Percentiles rank a stretch among this genome's conserved stretches.
Evolutionary conservation across 495 filamentous ascomycete genomes (phyloP).

Genomic region (Talaromyces nanjingensis): DNA sequence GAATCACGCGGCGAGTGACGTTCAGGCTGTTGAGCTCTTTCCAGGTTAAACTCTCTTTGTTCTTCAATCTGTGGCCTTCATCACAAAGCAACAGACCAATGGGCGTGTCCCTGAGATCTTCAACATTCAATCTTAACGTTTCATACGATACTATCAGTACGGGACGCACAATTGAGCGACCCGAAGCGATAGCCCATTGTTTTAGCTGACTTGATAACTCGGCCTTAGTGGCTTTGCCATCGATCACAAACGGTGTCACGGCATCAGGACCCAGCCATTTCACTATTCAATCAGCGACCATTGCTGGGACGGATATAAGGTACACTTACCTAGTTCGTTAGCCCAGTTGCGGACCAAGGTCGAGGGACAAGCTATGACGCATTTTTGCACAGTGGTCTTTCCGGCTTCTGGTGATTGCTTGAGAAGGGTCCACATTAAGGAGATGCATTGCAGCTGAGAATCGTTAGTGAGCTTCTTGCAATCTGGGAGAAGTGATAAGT

Average conservation of each 20-base stretch:
- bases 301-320: not conserved
- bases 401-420: conserved; percentile 95
- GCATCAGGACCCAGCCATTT: conserved; percentile 96
- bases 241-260: conserved; percentile 89
- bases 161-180: conserved; percentile 82
- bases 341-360: conserved; percentile 98
- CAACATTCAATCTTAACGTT: conserved; percentile 83
- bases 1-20: conserved; percentile 84
- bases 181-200: conserved; percentile 89
- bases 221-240: conserved; percentile 92
- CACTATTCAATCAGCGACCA: conserved; percentile 29
- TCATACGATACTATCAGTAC: conserved; percentile 99
- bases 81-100: conserved; percentile 97
- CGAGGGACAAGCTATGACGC: conserved; percentile 96
- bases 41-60: conserved; percentile 93
- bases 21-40: conserved; percentile 83
- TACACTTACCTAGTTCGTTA: conserved; percentile 60
- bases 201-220: conserved; percentile 83
- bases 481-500: conserved; percentile 12
- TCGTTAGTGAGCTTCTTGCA: conserved; percentile 27
- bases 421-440: conserved; percentile 89
- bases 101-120: conserved; percentile 75
- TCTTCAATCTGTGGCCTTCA: conserved; percentile 97
- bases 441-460: conserved; percentile 59
- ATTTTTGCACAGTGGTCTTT: conserved; percentile 91